Base-by-base conservation (phyloP, 495 filamentous ascomycete species). In the Annulohypoxylon bovei region DNA sequence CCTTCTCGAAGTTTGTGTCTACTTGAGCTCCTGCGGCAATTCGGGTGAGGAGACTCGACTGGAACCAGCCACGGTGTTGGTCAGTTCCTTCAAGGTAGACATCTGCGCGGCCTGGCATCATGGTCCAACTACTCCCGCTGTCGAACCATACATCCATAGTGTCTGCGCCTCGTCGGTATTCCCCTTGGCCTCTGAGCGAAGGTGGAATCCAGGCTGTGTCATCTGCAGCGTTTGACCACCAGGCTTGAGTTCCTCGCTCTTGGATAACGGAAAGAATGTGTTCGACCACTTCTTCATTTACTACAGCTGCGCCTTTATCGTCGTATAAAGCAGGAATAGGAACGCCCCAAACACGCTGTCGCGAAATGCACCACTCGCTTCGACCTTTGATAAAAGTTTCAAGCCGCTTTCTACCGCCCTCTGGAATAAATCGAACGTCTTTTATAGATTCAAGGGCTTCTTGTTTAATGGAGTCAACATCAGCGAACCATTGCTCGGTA, bases 81-180 rank as follows among this genome's bases (percentile, higher is more conserved):
- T 99, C 95, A 2, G 88, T 90, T 25, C 95, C 95, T 82, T 99
- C 95, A 4, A 98, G 84, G 74, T 97, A 98, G 30, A 98, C 85
- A 76, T 98, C 94, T 1, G 93, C 92, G 22, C 88, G 85, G 20
- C 84, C 82, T 28, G 80, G 78, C 65, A 75, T 79, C 57, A 88
- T 84, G 0, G 93, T 90, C 95, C 95, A 99, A 75, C 92, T 97
- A 54, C 92, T 97, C 5, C 95, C 95, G 70, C 95, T 98, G 78
- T 99, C 95, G 73, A 98, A 98, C 95, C 95, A 99, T 22, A 99
- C 95, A 80, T 99, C 95, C 95, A 99, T 98, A 0, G 95, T 99
- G 70, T 99, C 96, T n/a, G 82, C 90, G 18, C 95, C 95, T 60
- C 95, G 90, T 65, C 85, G 80, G 68, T 89, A 95, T 11, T 77